Evolutionary conservation across 805 yeast genomes (phyloP).

Genomic region (Saccharomycopsis fibuligera): DNA sequence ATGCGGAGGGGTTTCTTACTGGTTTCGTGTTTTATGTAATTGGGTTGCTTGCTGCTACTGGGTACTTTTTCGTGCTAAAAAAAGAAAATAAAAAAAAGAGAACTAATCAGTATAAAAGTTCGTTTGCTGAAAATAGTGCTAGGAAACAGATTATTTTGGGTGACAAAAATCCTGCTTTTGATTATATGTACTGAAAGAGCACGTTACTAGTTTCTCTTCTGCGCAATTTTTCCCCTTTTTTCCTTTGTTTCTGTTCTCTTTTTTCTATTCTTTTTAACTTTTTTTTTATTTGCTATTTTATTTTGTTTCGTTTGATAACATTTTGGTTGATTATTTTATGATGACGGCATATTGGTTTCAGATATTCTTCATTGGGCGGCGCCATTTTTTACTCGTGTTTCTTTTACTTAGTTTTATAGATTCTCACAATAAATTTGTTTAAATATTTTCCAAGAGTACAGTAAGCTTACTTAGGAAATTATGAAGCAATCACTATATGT

Average conservation of each 20-base stretch:
- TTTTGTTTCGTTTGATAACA: not conserved
- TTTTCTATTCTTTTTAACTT: not conserved
- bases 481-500: too few species aligned
- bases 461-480: too few species aligned
- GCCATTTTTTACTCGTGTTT: too few species aligned
- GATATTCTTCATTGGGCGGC: too few species aligned
- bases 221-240: not conserved
- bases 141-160: slow-evolving; percentile 32
- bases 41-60: slow-evolving; percentile 3
- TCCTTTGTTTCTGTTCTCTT: not conserved
- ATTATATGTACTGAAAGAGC: slow-evolving; percentile 28
- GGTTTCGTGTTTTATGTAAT: slow-evolving; percentile 13
- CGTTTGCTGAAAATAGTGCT: slow-evolving; percentile 27
- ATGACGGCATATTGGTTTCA: too few species aligned
- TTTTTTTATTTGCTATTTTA: too few species aligned
- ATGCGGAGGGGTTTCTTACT: slow-evolving; percentile 13
- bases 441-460: too few species aligned
- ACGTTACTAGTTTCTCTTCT: not conserved
- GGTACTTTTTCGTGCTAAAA: slow-evolving; percentile 8
- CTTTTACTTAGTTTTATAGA: too few species aligned
- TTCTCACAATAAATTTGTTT: too few species aligned
- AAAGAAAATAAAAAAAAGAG: slow-evolving; percentile 26
- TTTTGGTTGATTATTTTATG: too few species aligned
- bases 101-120: slow-evolving; percentile 25
- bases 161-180: slow-evolving; percentile 34